These are phyloP conservation scores for Gaeumannomyces tritici DNA, from an alignment of 2,329 filamentous ascomycete species.

Conservation along the genomic window DNA sequence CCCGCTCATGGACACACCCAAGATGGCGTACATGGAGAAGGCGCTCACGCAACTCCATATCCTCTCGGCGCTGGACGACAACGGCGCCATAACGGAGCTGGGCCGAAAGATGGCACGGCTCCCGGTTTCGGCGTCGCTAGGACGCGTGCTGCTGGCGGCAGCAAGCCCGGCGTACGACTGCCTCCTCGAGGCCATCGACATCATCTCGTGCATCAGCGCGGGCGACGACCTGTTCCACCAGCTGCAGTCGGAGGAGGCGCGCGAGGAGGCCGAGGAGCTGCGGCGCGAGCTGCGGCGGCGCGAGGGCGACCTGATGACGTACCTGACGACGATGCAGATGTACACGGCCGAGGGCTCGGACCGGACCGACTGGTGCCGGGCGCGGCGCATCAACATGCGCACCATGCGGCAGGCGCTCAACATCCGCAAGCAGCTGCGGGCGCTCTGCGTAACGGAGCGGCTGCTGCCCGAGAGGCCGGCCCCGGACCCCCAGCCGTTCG, in stretches of 20 bases:
- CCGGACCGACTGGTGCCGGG: conserved; percentile 47
- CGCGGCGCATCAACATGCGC: conserved; percentile 44
- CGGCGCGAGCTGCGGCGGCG: conserved; percentile 47
- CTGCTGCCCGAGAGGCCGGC: conserved; percentile 35
- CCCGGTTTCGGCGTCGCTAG: conserved; percentile 72
- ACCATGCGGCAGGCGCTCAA: conserved; percentile 55
- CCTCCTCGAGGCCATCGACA: conserved; percentile 74
- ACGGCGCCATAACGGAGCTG: conserved; percentile 62
- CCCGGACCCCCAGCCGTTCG: conserved; percentile 46
- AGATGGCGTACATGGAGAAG: conserved; percentile 68
- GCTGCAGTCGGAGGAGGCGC: conserved; percentile 45
- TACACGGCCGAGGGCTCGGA: conserved; percentile 46
- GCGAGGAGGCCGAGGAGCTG: conserved; percentile 40
- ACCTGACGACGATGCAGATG: conserved; percentile 52
- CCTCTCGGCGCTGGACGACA: conserved; percentile 64
- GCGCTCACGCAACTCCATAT: conserved; percentile 72
- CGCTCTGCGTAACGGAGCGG: conserved; percentile 42
- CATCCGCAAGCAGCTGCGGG: conserved; percentile 51
- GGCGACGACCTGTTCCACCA: conserved; percentile 56
- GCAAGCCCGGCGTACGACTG: conserved; percentile 62
- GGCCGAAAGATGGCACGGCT: conserved; percentile 74
- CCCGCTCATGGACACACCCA: conserved; percentile 75
- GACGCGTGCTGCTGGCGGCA: conserved; percentile 74
- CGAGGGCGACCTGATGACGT: conserved; percentile 57
- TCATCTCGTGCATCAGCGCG: conserved; percentile 56